These are phyloP conservation scores for Flaveria floridana DNA, from an alignment of 140 eudicot genomes.

Conservation along the genomic window DNA sequence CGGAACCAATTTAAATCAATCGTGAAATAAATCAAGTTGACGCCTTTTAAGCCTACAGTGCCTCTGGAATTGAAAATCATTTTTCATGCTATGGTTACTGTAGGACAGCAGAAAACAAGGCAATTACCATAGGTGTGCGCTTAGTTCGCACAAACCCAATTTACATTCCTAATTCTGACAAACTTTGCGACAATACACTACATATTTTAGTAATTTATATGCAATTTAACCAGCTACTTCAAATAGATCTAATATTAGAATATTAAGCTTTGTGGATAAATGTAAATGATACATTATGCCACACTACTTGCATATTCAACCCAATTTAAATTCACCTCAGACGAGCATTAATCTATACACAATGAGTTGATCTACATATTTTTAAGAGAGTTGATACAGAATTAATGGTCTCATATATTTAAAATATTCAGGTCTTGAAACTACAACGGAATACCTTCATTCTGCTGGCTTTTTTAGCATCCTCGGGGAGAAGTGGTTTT, in stretches of 20 bases:
- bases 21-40: neutral
- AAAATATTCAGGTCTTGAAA: slow-evolving; percentile 61
- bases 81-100: neutral
- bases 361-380: neutral
- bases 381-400: neutral
- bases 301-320: neutral
- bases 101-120: neutral
- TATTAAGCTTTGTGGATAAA: neutral
- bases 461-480: slow-evolving; percentile 76
- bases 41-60: neutral
- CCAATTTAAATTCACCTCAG: neutral
- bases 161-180: neutral
- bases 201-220: neutral
- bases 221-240: neutral
- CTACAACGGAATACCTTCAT: slow-evolving; percentile 58
- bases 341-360: neutral
- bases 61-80: too few species aligned
- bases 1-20: neutral
- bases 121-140: too few species aligned
- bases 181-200: neutral
- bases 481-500: slow-evolving; percentile 69
- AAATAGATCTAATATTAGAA: neutral
- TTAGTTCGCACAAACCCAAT: neutral
- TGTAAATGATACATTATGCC: neutral
- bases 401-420: neutral